Percentiles rank a stretch among this genome's conserved stretches.
Evolutionary conservation across 1,284 basidiomycete genomes (phyloP).

Genomic region (Meira nashicola): DNA sequence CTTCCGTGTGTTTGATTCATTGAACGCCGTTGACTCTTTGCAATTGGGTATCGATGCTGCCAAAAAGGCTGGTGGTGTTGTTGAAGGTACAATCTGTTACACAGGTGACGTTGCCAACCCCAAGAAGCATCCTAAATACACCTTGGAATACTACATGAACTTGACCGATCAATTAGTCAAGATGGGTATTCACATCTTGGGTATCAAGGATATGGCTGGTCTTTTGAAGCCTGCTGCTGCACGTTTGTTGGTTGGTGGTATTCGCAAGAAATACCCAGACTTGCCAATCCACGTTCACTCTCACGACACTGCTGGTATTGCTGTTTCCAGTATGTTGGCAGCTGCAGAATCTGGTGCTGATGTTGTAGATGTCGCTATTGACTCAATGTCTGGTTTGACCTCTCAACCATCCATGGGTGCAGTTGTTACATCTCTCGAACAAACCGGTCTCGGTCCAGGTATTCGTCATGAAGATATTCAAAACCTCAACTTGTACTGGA

Average conservation of each 20-base stretch:
- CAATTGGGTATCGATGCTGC: constrained; percentile 78
- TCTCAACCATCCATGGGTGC: constrained; percentile 99
- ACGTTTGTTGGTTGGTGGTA: constrained; percentile 83
- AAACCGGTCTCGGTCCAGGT: constrained; percentile 88
- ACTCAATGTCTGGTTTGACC: constrained; percentile 90
- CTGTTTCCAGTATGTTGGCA: constrained; percentile 92
- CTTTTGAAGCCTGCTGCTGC: constrained; percentile 92
- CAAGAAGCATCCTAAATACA: constrained; percentile 90
- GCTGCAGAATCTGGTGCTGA: constrained; percentile 93
- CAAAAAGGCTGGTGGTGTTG: constrained; percentile 99
- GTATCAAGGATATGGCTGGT: constrained; percentile 99
- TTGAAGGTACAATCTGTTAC: constrained; percentile 83
- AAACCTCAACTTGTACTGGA: constrained; percentile 96
- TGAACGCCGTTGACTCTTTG: constrained; percentile 57
- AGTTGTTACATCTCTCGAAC: constrained; percentile 86
- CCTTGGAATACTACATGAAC: constrained; percentile 93
- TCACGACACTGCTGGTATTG: constrained; percentile 98
- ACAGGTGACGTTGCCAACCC: constrained; percentile 94
- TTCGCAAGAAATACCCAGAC: constrained; percentile 92
- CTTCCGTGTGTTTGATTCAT: constrained; percentile 98
- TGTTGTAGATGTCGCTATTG: constrained; percentile 96
- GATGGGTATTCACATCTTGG: constrained; percentile 94
- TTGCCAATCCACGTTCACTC: constrained; percentile 99
- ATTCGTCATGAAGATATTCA: constrained; percentile 97
- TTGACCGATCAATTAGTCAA: constrained; percentile 88